These are phyloP conservation scores for Pouteria campechiana DNA, from an alignment of 179 eudicot genomes.

Conservation along the genomic window DNA sequence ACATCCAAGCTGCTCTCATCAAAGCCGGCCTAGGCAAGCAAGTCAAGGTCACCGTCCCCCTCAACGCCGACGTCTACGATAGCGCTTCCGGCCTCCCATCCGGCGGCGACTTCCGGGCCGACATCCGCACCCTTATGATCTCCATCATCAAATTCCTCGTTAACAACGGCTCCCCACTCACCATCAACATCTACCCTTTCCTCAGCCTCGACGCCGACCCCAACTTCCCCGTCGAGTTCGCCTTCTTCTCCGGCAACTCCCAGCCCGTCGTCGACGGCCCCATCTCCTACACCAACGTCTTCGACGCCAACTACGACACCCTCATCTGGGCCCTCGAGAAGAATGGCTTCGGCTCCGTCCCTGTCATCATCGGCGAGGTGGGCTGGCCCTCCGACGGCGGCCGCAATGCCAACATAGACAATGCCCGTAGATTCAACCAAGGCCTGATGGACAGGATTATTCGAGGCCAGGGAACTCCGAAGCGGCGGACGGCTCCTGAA, in stretches of 20 bases:
- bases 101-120: constrained; percentile 69
- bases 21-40: constrained; percentile 75
- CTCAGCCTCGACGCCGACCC: constrained; percentile 85
- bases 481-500: constrained; percentile 66
- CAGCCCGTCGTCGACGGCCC: constrained; percentile 73
- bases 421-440: constrained; percentile 75
- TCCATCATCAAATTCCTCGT: constrained; percentile 53
- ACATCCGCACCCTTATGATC: constrained; percentile 60
- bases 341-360: constrained; percentile 48
- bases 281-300: constrained; percentile 60
- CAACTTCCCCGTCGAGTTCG: constrained; percentile 73
- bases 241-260: constrained; percentile 64
- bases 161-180: constrained; percentile 47
- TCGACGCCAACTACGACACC: constrained; percentile 92
- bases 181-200: constrained; percentile 88
- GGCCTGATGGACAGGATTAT: constrained; percentile 48
- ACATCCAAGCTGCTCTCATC: constrained; percentile 82
- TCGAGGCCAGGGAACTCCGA: constrained; percentile 74
- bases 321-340: constrained; percentile 69
- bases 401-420: constrained; percentile 38
- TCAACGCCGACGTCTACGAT: constrained; percentile 87
- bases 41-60: constrained; percentile 76
- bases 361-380: constrained; percentile 74
- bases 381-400: constrained; percentile 95
- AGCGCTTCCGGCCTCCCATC: constrained; percentile 56